Evolutionary conservation across 2,329 filamentous ascomycete genomes (phyloP).

Genomic region (Albifimbria verrucaria): DNA sequence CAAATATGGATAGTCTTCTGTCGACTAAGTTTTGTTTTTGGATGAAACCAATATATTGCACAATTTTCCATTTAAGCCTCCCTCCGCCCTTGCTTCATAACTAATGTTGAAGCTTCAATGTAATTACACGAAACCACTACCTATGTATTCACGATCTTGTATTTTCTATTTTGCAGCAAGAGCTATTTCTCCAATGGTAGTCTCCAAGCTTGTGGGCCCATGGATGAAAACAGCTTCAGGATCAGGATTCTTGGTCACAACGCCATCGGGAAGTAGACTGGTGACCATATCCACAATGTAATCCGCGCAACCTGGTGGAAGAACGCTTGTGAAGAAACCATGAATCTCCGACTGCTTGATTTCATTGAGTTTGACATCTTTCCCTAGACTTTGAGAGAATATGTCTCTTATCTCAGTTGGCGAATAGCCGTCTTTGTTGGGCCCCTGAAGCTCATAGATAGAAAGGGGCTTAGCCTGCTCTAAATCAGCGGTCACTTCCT

Average conservation of each 20-base stretch:
- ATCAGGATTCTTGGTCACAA: slow-evolving; percentile 7
- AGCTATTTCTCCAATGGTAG: background rate
- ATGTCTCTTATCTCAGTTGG: slow-evolving; percentile 12
- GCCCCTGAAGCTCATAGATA: slow-evolving; percentile 15
- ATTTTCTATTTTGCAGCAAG: too few relatives aligned
- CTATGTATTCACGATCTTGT: too few relatives aligned
- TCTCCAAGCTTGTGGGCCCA: background rate
- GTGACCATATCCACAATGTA: slow-evolving; percentile 15
- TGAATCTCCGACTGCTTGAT: slow-evolving; percentile 3
- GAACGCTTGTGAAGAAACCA: slow-evolving; percentile 1
- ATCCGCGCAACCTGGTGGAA: slow-evolving; percentile 6
- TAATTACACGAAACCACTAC: too few relatives aligned
- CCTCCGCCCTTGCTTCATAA: too few relatives aligned
- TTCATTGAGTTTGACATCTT: slow-evolving; percentile 6
- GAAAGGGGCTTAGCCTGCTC: slow-evolving; percentile 1
- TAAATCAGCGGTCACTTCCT: slow-evolving; percentile 1
- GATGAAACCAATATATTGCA: too few relatives aligned
- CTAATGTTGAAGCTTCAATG: too few relatives aligned
- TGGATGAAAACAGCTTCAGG: background rate
- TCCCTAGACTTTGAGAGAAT: slow-evolving; percentile 11
- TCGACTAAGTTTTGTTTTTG: too few relatives aligned
- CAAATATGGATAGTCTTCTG: too few relatives aligned
- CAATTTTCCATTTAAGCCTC: too few relatives aligned
- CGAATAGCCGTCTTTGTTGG: slow-evolving; percentile 3
- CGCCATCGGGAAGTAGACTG: slow-evolving; percentile 14